Conservation (phyloP, 228 moss, liverwort and hornwort species). For the Sphagnum fallax region DNA sequence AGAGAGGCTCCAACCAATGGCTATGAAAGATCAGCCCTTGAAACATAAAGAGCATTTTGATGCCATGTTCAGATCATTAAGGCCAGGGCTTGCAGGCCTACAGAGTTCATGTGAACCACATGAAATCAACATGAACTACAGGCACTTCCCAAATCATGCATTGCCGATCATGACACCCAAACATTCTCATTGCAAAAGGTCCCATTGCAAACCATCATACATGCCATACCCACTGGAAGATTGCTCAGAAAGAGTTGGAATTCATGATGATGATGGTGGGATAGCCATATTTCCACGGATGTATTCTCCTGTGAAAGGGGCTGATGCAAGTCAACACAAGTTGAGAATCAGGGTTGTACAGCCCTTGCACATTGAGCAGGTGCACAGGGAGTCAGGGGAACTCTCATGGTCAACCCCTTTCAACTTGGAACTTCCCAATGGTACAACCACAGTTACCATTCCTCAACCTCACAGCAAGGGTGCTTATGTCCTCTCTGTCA, state of each 20-base stretch:
- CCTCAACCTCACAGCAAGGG: constrained; percentile 71
- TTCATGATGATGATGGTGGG: constrained; percentile 13
- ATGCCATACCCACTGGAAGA: constrained; percentile 4
- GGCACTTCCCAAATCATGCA: constrained; percentile 32
- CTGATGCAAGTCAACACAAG: constrained; percentile 79
- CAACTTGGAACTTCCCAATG: constrained; percentile 73
- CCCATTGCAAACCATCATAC: neutral
- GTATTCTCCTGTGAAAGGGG: constrained; percentile 81
- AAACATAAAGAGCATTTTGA: constrained; percentile 14
- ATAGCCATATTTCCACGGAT: constrained; percentile 21
- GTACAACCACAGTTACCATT: constrained; percentile 62
- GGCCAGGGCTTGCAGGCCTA: constrained; percentile 42
- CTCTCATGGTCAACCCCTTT: constrained; percentile 82
- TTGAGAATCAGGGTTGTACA: constrained; percentile 66
- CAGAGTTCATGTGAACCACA: constrained; percentile 22
- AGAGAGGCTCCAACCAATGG: constrained; percentile 41
- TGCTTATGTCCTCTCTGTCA: constrained; percentile 74
- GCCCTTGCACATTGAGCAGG: constrained; percentile 24
- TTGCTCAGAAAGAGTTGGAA: constrained; percentile 16
- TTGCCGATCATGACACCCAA: constrained; percentile 20
- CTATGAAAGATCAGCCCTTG: constrained; percentile 11
- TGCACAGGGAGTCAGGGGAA: constrained; percentile 38
- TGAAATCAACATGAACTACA: constrained; percentile 21
- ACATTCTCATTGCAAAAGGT: neutral
- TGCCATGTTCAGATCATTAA: constrained; percentile 4